A percentile compares a stretch with the other conserved stretches of the same genome.
phyloP scores from a whole-genome alignment of 352 stramenopile genomes.

The Phytophthora podocarpi region DNA sequence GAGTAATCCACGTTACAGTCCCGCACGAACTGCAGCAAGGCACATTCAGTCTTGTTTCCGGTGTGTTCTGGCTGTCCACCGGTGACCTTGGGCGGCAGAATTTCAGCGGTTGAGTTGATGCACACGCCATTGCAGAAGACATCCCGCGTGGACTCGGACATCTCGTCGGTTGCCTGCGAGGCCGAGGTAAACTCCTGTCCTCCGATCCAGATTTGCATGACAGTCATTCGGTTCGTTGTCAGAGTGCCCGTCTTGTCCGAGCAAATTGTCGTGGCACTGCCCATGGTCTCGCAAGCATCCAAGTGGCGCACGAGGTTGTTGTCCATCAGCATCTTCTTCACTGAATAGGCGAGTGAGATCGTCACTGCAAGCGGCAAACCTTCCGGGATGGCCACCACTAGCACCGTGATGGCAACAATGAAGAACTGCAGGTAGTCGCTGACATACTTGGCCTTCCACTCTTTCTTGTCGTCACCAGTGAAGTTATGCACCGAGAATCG shows the following conservation, averaged over 20 bases:
- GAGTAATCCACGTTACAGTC: slow-evolving; percentile 76
- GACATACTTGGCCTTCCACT: slow-evolving; percentile 60
- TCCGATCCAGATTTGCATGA: slow-evolving; percentile 89
- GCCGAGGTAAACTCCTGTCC: slow-evolving; percentile 61
- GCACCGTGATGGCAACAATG: slow-evolving; percentile 87
- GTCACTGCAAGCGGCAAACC: slow-evolving; percentile 97
- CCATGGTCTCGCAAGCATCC: slow-evolving; percentile 93
- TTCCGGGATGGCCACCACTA: slow-evolving; percentile 98
- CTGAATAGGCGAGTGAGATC: slow-evolving; percentile 96
- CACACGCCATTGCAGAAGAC: slow-evolving; percentile 75
- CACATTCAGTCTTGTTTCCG: slow-evolving; percentile 85
- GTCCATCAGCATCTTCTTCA: slow-evolving; percentile 92
- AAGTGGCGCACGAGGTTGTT: slow-evolving; percentile 92
- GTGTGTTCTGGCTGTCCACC: slow-evolving; percentile 73
- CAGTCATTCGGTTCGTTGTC: slow-evolving; percentile 98
- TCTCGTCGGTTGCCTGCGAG: slow-evolving; percentile 50
- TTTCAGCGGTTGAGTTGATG: slow-evolving; percentile 80
- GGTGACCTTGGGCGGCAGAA: slow-evolving; percentile 53
- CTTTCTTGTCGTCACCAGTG: slow-evolving; percentile 34
- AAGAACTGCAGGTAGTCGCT: slow-evolving; percentile 85
- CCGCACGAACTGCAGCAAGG: slow-evolving; percentile 70
- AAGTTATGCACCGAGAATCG: slow-evolving; percentile 76
- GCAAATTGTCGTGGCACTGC: slow-evolving; percentile 95
- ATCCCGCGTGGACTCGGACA: slow-evolving; percentile 67
- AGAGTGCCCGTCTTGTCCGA: slow-evolving; percentile 98